Conservation (phyloP, 2,329 filamentous ascomycete species). For the Claviceps lovelessii region DNA sequence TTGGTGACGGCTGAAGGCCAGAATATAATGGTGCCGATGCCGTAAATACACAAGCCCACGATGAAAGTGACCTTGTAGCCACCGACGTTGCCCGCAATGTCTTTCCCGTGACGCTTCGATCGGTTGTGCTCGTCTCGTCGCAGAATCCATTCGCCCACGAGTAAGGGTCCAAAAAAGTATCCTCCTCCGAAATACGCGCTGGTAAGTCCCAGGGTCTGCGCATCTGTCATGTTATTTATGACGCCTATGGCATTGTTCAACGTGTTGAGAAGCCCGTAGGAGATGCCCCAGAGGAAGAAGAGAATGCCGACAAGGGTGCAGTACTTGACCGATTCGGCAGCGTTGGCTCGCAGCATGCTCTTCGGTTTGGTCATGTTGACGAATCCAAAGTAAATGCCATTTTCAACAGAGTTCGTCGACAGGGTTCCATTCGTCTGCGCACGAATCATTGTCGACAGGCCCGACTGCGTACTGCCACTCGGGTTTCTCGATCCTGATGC, state of each 20-base stretch:
- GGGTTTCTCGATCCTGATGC: conserved; percentile 21
- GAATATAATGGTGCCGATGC: conserved; percentile 67
- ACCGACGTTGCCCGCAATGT: conserved; percentile 31
- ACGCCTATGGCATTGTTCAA: conserved; percentile 58
- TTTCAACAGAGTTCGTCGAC: conserved; percentile 24
- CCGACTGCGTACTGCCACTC: conserved; percentile 6
- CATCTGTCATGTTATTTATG: conserved; percentile 45
- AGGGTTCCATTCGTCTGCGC: conserved; percentile 19
- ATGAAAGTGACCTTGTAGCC: conserved; percentile 76
- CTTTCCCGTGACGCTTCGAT: conserved; percentile 24
- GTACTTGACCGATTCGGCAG: conserved; percentile 53
- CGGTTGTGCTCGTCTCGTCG: conserved; percentile 49
- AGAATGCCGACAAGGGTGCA: conserved; percentile 63
- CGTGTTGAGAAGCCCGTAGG: conserved; percentile 72
- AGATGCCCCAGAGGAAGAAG: conserved; percentile 83
- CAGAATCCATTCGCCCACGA: conserved; percentile 56
- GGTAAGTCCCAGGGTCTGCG: conserved; percentile 53
- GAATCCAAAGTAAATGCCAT: conserved; percentile 57
- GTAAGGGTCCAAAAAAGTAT: conserved; percentile 55
- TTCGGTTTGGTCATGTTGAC: conserved; percentile 57
- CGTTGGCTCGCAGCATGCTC: conserved; percentile 52
- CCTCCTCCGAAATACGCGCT: conserved; percentile 56
- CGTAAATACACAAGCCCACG: conserved; percentile 59
- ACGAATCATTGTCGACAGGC: conserved; percentile 4
- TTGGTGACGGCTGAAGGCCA: conserved; percentile 66